Evolutionary conservation across 176 grass and related monocot species (phyloP).

Genomic region (Avena sativa): DNA sequence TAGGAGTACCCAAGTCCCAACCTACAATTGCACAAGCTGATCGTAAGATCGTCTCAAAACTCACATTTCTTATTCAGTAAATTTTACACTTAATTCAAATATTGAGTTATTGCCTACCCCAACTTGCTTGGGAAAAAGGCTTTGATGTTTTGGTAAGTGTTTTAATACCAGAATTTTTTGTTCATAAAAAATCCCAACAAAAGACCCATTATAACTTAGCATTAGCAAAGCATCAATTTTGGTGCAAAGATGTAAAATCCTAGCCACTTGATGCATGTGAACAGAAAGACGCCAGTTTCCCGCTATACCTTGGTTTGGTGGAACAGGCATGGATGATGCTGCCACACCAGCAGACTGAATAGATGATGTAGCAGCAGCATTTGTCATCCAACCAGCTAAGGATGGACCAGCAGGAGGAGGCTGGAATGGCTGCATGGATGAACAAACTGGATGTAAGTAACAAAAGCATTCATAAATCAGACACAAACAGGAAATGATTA

Average conservation of each 20-base stretch:
- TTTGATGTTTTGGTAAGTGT: no score
- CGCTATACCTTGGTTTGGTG: slow-evolving; percentile 75
- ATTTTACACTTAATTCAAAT: background rate
- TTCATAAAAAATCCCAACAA: no score
- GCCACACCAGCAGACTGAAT: slow-evolving; percentile 83
- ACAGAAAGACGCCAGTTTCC: slow-evolving; percentile 17
- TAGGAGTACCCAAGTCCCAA: background rate
- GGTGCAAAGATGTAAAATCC: slow-evolving; percentile 35
- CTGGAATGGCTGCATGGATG: slow-evolving; percentile 67
- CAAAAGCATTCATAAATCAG: slow-evolving; percentile 35
- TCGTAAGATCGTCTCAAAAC: slow-evolving; percentile 6
- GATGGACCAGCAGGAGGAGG: slow-evolving; percentile 74
- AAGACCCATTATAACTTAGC: no score
- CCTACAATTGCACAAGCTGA: slow-evolving; percentile 3
- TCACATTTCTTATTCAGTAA: slow-evolving; percentile 14
- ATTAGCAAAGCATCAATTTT: background rate
- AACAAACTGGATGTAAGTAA: slow-evolving; percentile 38
- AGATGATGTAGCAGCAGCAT: slow-evolving; percentile 71
- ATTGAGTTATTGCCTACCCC: no score
- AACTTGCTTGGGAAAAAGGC: no score
- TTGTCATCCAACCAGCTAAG: slow-evolving; percentile 95
- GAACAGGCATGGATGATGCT: slow-evolving; percentile 75
- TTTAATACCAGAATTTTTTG: no score
- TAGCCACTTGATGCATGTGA: slow-evolving; percentile 4
- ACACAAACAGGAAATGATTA: slow-evolving; percentile 23